Conservation (phyloP, 2,329 filamentous ascomycete species). For the Purpureocillium takamizusanense region DNA sequence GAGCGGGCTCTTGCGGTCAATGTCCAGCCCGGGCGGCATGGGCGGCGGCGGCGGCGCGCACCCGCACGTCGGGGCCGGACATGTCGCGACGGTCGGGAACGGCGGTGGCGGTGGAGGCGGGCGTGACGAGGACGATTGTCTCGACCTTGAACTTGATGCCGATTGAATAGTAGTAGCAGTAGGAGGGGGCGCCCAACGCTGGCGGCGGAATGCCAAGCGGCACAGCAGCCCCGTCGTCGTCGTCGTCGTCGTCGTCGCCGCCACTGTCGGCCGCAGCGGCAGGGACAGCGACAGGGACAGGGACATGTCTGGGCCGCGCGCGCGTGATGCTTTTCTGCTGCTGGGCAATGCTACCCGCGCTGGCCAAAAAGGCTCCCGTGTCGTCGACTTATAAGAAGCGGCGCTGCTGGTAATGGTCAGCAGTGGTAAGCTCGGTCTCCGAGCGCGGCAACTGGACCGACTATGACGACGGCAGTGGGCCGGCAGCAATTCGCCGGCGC, state of each 20-base stretch:
- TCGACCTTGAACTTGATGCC: too few relatives aligned
- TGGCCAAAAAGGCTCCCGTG: too few relatives aligned
- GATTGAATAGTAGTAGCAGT: too few relatives aligned
- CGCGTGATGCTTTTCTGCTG: too few relatives aligned
- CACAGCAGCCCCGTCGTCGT: too few relatives aligned
- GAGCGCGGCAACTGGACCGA: constrained; percentile 6
- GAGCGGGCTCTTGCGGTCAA: constrained; percentile 62
- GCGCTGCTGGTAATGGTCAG: not conserved
- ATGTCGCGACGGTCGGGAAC: constrained; percentile 42
- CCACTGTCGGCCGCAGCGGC: not conserved
- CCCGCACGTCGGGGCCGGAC: constrained; percentile 67
- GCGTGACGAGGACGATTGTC: not conserved
- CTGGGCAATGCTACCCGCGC: too few relatives aligned
- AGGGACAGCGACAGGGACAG: not conserved
- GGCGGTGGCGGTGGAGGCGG: constrained; percentile 14
- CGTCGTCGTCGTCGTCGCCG: not conserved
- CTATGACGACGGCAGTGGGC: not conserved
- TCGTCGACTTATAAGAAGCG: too few relatives aligned
- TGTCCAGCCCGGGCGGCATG: constrained; percentile 59
- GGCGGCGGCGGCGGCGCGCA: constrained; percentile 55
- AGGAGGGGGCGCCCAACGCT: too few relatives aligned
- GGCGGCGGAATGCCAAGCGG: too few relatives aligned
- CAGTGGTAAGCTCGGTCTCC: constrained; percentile 12
- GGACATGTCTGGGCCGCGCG: not conserved
- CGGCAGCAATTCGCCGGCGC: not conserved